A percentile compares a stretch with the other conserved stretches of the same genome.
phyloP scores from a whole-genome alignment of 2,329 filamentous ascomycete genomes.

The Curvularia spicifera region DNA sequence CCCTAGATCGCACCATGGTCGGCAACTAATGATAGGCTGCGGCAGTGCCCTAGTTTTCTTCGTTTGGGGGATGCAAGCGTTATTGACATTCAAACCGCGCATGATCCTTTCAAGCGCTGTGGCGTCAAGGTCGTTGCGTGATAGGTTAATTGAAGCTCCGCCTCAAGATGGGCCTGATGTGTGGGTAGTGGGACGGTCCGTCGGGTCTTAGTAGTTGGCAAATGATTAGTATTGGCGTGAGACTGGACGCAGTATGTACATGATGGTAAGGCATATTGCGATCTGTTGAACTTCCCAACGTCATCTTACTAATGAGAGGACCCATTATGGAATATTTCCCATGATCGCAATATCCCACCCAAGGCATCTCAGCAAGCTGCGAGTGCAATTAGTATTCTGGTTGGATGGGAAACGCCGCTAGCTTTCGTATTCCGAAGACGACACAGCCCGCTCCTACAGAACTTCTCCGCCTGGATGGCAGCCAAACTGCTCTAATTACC shows the following conservation, averaged over 20 bases:
- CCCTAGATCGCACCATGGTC: constrained; percentile 5
- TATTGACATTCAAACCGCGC: constrained; percentile 12
- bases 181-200: constrained; percentile 7
- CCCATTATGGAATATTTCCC: neutral
- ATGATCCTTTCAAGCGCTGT: constrained; percentile 19
- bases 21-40: constrained; percentile 15
- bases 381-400: neutral
- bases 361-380: neutral
- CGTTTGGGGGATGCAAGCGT: constrained; percentile 13
- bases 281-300: neutral
- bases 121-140: constrained; percentile 8
- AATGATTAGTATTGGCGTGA: neutral
- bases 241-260: neutral
- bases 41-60: constrained; percentile 5
- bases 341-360: neutral
- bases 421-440: neutral
- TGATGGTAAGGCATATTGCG: neutral
- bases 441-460: neutral
- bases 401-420: neutral
- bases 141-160: neutral
- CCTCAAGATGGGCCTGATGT: neutral
- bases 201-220: constrained; percentile 1
- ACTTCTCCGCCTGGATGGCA: neutral
- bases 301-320: neutral
- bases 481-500: neutral